Conservation (phyloP, 2,329 filamentous ascomycete species). For the Helicocarpus griseus region DNA sequence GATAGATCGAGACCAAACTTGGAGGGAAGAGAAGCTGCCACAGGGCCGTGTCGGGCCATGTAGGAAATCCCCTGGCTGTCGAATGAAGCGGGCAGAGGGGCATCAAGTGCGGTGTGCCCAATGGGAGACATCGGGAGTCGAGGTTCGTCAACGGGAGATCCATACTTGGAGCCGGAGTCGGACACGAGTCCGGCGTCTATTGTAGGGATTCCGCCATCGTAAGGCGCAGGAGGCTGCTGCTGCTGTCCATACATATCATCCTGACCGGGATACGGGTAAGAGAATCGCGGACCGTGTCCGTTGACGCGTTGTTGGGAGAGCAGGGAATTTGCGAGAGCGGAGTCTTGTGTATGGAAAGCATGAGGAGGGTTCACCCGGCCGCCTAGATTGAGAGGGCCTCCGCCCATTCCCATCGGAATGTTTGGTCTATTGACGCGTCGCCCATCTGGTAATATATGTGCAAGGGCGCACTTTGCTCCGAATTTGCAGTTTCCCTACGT, state of each 20-base stretch:
- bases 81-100: conserved; percentile 85
- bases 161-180: conserved; percentile 57
- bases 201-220: conserved; percentile 41
- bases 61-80: conserved; percentile 93
- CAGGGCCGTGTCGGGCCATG: conserved; percentile 78
- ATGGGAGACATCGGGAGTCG: conserved; percentile 72
- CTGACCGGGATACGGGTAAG: conserved; percentile 31
- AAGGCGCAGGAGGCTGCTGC: conserved; percentile 27
- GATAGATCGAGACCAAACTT: conserved; percentile 69
- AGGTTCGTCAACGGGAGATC: conserved; percentile 71
- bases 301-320: conserved; percentile 52
- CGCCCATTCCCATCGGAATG: conserved; percentile 37
- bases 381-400: conserved; percentile 50
- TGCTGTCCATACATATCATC: conserved; percentile 37
- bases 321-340: conserved; percentile 65
- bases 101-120: conserved; percentile 75
- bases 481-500: conserved; percentile 95
- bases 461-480: conserved; percentile 92
- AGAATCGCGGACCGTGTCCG: conserved; percentile 37
- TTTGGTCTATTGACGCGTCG: conserved; percentile 73
- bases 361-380: conserved; percentile 58
- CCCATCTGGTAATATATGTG: conserved; percentile 89
- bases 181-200: conserved; percentile 52
- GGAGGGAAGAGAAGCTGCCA: conserved; percentile 84
- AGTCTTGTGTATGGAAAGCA: conserved; percentile 56